Evolutionary conservation across 2,329 filamentous ascomycete genomes (phyloP), one percentile per base, ranked within the genome.

Genomic region (Fusarium armeniacum): DNA sequence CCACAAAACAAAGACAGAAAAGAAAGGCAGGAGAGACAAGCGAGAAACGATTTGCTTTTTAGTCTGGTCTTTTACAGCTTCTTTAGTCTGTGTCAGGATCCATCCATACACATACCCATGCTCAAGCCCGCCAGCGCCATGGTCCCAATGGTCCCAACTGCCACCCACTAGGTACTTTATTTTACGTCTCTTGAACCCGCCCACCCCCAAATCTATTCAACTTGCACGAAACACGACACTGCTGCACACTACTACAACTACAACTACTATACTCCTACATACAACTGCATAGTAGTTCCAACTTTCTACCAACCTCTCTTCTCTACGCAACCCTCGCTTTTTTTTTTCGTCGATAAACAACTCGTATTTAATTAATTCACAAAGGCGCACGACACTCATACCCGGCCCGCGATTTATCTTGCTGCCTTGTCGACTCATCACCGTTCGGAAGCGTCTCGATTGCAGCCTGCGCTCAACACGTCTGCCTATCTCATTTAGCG

Each of bases 41-140:
- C 58, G 36, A 47, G 58, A 62, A 22, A 57, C 63, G 50, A 67
- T 62, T 66, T 59, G 44, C 55, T 65, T 66, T 65, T 66, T 65
- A 55, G 62, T 49, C 65, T 65, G 41, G 62, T 49, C 66, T 53
- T 53, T 63, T 51, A 45, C 58, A 57, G 57, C 60, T 62, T 51
- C 55, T 56, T 62, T 64, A 55, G 62, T 58, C 67, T 72, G 68
- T 61, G 63, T 69, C 60, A 73, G 68, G 62, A 73, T 49, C 62
- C 50, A 53, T 44, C 57, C 38, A 50, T 43, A 30, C 26, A 33
- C 59, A 40, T 20, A 40, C 36, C 55, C 55, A 24, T 33, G 49
- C 59, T 53, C 62, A 67, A 65, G 54, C 64, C 45, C 40, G 62
- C 33, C 46, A 71, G 57, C 73, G 73, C 73, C 62, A 75, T 74